Percentiles rank a stretch among this genome's conserved stretches.
Evolutionary conservation across 2,329 filamentous ascomycete species (phyloP).

Genomic region (Triangularia verruculosa): DNA sequence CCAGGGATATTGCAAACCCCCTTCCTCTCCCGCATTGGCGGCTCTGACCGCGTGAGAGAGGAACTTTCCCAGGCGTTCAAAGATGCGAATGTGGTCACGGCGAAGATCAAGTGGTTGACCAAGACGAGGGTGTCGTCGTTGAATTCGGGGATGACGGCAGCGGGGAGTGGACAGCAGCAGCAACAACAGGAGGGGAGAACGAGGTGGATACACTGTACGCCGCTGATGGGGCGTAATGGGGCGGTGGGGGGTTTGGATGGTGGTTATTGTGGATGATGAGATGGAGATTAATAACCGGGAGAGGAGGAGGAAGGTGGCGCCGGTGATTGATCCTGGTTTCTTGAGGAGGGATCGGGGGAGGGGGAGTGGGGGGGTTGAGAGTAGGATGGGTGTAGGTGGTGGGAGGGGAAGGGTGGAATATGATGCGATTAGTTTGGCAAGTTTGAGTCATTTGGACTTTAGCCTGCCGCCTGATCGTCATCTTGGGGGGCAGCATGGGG

Average conservation of each 20-base stretch:
- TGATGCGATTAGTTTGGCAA: not conserved
- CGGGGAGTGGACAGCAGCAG: not conserved
- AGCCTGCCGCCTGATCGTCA: not conserved
- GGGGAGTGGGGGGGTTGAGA: not conserved
- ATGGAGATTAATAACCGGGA: conserved; percentile 44
- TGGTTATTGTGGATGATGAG: conserved; percentile 62
- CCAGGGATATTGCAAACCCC: conserved; percentile 64
- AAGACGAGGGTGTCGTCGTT: conserved; percentile 26
- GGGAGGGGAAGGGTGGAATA: not conserved
- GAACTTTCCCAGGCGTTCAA: conserved; percentile 57
- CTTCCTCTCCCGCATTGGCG: conserved; percentile 53
- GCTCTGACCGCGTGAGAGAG: conserved; percentile 32
- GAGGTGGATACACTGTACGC: conserved; percentile 76
- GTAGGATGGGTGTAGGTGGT: not conserved
- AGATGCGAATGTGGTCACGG: conserved; percentile 68
- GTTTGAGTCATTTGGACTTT: conserved; percentile 2
- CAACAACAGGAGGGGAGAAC: conserved; percentile 52
- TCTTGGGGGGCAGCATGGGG: not conserved
- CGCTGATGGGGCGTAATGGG: conserved; percentile 63
- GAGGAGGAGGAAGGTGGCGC: not conserved
- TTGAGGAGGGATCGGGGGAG: not conserved
- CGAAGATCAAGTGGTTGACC: conserved; percentile 69
- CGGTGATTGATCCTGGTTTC: not conserved
- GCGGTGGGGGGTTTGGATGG: conserved; percentile 76
- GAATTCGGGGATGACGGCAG: not conserved